Evolutionary conservation across 768 basidiomycete genomes (phyloP), one percentile per base, ranked within the genome.

Genomic region (Lentinula boryana): DNA sequence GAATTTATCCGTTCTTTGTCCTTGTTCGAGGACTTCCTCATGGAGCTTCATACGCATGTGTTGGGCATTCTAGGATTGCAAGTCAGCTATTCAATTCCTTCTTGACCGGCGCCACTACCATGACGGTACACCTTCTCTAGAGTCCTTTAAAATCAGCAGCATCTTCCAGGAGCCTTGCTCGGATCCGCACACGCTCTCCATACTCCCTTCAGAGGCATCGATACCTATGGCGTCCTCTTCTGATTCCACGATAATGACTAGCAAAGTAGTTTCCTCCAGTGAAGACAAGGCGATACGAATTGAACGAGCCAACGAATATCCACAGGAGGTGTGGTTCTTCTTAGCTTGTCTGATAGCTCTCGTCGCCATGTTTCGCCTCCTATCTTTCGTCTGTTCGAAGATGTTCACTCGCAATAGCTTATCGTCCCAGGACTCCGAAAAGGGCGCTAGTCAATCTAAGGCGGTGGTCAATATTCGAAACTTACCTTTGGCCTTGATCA

Each of bases 321-420:
- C 80, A 3, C 68, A 72, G 43, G 70, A 78, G 61, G 68, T 77
- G 21, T 76, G 78, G 71, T 80, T 75, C 65, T 70, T 77, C 60
- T 44, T 81, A 33, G 76, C 73, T 9, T 67, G 69, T 60, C 75
- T 81, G 68, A 74, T 82, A 60, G 72, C 70, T 52, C 66, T 81
- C 40, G 64, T 79, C 49, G 68, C 74, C 12, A 2, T 80, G 56
- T 68, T 62, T 57, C 77, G 78, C 48, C 69, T 71, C 62, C 18
- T 68, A 2, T 70, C 71, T 5, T 65, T 70, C 23, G 41, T 69
- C 4, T 40, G 63, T 16, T 21, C 65, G 64, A 64, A 65, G 46
- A 3, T 72, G 62, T 61, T 58, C 41, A 50, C 65, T 54, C 53
- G 63, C 58, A 46, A 62, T 53, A 32, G 56, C 36, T 4, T 51